phyloP scores from a whole-genome alignment of 139 green algal genomes.

The Coelastrella sp. region DNA sequence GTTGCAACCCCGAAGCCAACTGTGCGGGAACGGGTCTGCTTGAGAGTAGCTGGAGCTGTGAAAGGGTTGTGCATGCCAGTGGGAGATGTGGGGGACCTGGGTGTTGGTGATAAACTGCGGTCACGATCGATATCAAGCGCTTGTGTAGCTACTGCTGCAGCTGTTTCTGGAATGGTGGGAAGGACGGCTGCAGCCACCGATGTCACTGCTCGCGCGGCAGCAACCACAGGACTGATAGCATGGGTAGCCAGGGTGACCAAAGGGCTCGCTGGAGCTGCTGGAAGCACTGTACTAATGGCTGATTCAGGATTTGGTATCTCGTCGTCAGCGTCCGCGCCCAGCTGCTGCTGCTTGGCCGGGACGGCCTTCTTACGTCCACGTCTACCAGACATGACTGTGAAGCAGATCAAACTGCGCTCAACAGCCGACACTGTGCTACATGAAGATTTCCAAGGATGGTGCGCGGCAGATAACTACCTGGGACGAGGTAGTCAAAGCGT shows the following conservation, averaged over 20 bases:
- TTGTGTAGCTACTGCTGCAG: slow-evolving; percentile 8
- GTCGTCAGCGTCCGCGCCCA: neutral
- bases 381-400: neutral
- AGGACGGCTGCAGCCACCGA: neutral
- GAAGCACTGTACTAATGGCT: neutral
- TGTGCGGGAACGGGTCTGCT: neutral
- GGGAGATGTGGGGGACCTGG: neutral
- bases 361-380: neutral
- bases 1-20: neutral
- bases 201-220: neutral
- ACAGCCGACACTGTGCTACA: too few species aligned
- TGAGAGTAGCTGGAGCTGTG: neutral
- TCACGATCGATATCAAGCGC: neutral
- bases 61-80: neutral
- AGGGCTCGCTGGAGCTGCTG: neutral
- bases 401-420: too few species aligned
- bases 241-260: neutral
- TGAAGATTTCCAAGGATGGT: too few species aligned
- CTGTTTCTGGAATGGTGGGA: neutral
- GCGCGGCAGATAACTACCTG: too few species aligned
- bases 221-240: neutral
- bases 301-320: neutral
- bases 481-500: too few species aligned
- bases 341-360: neutral
- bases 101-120: neutral